These are phyloP conservation scores for Fusarium papillatum DNA, from an alignment of 2,329 filamentous ascomycete species.

Conservation along the genomic window DNA sequence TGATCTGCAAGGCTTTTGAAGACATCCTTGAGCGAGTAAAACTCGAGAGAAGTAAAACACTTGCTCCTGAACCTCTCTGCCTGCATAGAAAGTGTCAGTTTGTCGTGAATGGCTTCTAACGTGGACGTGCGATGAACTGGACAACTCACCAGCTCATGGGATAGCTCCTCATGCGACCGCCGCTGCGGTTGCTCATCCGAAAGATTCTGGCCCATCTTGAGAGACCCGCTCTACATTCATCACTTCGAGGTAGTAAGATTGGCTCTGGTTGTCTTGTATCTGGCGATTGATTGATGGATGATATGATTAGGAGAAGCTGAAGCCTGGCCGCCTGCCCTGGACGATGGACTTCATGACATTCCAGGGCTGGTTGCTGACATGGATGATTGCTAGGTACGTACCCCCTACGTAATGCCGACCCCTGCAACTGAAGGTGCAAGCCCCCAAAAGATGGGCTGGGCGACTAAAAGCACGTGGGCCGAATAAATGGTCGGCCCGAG, in stretches of 20 bases:
- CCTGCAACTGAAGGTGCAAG: not conserved
- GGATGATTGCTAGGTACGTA: constrained; percentile 35
- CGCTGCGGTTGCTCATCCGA: constrained; percentile 60
- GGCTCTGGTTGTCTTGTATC: not conserved
- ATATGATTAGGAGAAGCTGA: constrained; percentile 28
- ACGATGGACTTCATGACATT: constrained; percentile 42
- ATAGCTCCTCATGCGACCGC: constrained; percentile 65
- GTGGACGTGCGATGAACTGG: constrained; percentile 17
- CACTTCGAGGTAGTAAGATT: constrained; percentile 19
- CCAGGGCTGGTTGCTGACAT: constrained; percentile 37
- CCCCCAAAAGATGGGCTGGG: constrained; percentile 10
- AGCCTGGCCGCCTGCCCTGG: constrained; percentile 25
- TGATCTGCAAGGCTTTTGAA: constrained; percentile 78
- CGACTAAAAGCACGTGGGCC: not conserved
- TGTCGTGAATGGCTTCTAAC: constrained; percentile 1
- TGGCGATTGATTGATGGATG: constrained; percentile 10
- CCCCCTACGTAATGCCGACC: constrained; percentile 31
- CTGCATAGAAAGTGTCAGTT: constrained; percentile 51
- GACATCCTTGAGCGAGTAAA: constrained; percentile 81
- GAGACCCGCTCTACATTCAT: constrained; percentile 38
- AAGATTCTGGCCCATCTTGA: constrained; percentile 65
- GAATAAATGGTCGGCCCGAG: not conserved
- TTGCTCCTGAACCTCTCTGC: constrained; percentile 75
- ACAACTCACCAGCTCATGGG: constrained; percentile 62
- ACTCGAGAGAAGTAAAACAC: constrained; percentile 79